Conservation (phyloP, 371 early-diverging fungal species). For the Nematocida minor region DNA sequence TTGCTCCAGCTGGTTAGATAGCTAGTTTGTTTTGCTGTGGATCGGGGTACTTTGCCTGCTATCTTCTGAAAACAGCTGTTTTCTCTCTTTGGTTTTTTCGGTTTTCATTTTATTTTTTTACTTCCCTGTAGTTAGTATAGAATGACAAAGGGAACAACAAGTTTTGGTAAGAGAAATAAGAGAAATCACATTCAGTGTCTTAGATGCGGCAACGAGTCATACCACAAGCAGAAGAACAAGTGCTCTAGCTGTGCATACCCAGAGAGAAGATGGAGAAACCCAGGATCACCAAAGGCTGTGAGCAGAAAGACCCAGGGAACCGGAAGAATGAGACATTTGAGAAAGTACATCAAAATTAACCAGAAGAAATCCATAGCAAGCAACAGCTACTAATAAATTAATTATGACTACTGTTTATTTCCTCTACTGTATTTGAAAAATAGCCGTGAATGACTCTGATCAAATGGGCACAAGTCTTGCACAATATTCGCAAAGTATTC, state of each 20-base stretch:
- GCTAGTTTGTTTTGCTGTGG: not conserved
- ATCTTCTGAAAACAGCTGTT: not conserved
- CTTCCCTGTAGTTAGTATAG: not conserved
- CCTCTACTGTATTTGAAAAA: too few species aligned
- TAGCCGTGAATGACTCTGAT: too few species aligned
- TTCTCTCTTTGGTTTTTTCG: constrained; percentile 20
- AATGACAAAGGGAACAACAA: constrained; percentile 84
- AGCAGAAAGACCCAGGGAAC: constrained; percentile 95
- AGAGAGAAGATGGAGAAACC: constrained; percentile 81
- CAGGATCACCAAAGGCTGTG: constrained; percentile 85
- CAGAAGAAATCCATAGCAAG: constrained; percentile 36
- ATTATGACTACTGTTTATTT: not conserved
- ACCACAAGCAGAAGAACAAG: constrained; percentile 97
- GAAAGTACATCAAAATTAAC: constrained; percentile 65
- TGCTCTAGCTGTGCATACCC: constrained; percentile 98
- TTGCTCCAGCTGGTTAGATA: too few species aligned
- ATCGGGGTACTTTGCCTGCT: not conserved
- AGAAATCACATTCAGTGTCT: constrained; percentile 95
- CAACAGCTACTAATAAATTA: constrained; percentile 23
- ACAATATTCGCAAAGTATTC: too few species aligned
- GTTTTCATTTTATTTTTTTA: not conserved
- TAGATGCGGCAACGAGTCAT: constrained; percentile 90
- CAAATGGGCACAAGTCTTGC: too few species aligned
- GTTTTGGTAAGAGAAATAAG: constrained; percentile 98
- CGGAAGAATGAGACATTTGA: constrained; percentile 91